Evolutionary conservation across 2,329 filamentous ascomycete genomes (phyloP), one percentile per base, ranked within the genome.

Genomic region (Geosmithia putterillii): DNA sequence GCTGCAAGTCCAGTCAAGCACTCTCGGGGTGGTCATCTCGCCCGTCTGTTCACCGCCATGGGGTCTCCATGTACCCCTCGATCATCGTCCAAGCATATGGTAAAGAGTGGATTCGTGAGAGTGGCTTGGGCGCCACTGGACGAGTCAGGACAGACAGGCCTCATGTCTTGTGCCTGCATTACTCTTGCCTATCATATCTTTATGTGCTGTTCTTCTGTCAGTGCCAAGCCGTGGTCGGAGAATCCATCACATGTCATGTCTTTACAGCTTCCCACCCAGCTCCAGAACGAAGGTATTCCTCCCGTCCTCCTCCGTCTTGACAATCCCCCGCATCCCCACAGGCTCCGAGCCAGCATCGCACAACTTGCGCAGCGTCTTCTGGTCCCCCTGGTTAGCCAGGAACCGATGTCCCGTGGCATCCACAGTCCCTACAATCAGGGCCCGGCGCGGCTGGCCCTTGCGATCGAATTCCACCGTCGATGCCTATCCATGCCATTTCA

Each of bases 401-500:
- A 58, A 56, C 3, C 56, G 44, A 2, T 53, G 46, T 2, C 53
- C 56, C 6, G 34, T 48, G 8, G 35, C 21, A 3, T 42, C 25
- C 6, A 56, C 38, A 1, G 42, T 47, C 0, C 54, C 55, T 7
- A 58, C 48, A 14, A 58, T 44, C 19, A 54, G 48, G 0, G 51
- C 55, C 2, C 47, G 10, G 3, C 42, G 45, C 2, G 51, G 49
- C 0, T 47, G 46, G 0, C 51, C 52, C 2, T 45, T 44, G 4
- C 56, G 53, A 34, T 52, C 48, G n/a, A 51, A 56, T 12, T 60
- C 56, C 3, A 60, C 49, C 0, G 58, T 60, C 5, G 56, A 60
- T 2, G 56, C 57, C 57, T 59, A 9, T n/a, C 4, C 8, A 7
- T 2, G 1, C 5, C 2, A 2, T 1, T 23, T 47, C 21, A 42